phyloP scores from a whole-genome alignment of 2,329 filamentous ascomycete genomes.

The Colletotrichum tropicicola region DNA sequence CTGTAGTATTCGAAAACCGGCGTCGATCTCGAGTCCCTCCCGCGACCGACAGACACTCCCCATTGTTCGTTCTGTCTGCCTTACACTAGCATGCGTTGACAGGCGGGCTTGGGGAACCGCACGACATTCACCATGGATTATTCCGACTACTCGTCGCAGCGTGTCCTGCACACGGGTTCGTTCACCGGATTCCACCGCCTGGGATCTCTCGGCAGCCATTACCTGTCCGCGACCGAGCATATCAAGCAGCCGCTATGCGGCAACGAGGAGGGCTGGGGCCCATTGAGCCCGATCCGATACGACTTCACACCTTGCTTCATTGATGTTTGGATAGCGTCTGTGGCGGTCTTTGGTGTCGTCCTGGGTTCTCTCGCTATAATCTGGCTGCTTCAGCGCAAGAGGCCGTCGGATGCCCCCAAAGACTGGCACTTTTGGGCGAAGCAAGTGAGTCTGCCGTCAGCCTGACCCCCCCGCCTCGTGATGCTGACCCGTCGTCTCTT shows the following conservation, averaged over 20 bases:
- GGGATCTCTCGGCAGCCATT: conserved; percentile 63
- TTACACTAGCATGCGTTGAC: conserved; percentile 25
- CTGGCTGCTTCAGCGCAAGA: conserved; percentile 78
- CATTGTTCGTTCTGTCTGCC: conserved; percentile 1
- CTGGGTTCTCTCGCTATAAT: conserved; percentile 81
- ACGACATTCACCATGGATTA: conserved; percentile 26
- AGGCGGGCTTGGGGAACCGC: conserved; percentile 23
- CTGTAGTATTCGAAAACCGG: not conserved
- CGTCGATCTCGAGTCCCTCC: not conserved
- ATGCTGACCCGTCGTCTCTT: conserved; percentile 21
- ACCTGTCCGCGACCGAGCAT: conserved; percentile 62
- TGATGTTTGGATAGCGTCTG: conserved; percentile 84
- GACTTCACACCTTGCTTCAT: conserved; percentile 98
- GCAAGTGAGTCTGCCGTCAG: conserved; percentile 67
- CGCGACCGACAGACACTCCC: not conserved
- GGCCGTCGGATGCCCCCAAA: conserved; percentile 73
- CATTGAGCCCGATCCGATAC: conserved; percentile 84
- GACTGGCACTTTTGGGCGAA: conserved; percentile 95
- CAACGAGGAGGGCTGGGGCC: conserved; percentile 95
- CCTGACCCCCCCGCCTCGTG: not conserved
- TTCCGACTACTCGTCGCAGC: conserved; percentile 48
- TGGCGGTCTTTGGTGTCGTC: conserved; percentile 82
- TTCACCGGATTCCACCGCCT: conserved; percentile 66
- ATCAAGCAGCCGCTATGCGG: conserved; percentile 81
- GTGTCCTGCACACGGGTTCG: conserved; percentile 65